Evolutionary conservation across 2,329 filamentous ascomycete species (phyloP).

Genomic region (Sporothrix sp.): DNA sequence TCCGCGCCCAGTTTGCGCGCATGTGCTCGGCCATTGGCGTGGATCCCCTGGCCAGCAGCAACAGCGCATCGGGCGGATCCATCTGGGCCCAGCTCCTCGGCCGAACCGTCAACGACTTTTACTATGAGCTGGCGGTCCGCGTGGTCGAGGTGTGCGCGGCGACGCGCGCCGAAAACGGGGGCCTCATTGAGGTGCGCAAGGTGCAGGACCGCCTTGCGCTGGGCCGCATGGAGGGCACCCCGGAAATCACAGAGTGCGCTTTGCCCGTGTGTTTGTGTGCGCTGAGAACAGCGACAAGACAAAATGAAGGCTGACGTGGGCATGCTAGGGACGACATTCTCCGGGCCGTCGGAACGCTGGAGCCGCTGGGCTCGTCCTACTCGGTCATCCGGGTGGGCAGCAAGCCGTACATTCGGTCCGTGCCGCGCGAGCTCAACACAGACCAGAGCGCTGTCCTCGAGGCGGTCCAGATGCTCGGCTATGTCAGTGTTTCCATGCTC

Average conservation of each 20-base stretch:
- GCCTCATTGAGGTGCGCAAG: slow-evolving; percentile 76
- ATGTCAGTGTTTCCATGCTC: slow-evolving; percentile 82
- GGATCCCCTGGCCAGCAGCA: slow-evolving; percentile 73
- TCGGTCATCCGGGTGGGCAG: slow-evolving; percentile 74
- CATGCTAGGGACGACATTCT: slow-evolving; percentile 76
- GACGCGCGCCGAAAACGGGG: slow-evolving; percentile 84
- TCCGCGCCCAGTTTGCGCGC: slow-evolving; percentile 92
- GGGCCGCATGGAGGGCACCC: slow-evolving; percentile 63
- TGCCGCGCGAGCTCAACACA: slow-evolving; percentile 89
- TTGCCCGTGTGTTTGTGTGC: not conserved
- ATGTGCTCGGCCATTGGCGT: slow-evolving; percentile 98
- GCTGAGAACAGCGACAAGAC: too few relatives aligned
- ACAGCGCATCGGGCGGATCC: slow-evolving; percentile 46
- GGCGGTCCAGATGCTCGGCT: slow-evolving; percentile 80
- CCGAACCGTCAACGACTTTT: slow-evolving; percentile 91
- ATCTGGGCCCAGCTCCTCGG: slow-evolving; percentile 92
- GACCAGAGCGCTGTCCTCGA: slow-evolving; percentile 91
- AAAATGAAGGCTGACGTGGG: too few relatives aligned
- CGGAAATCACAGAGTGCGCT: slow-evolving; percentile 67
- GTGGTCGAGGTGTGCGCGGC: slow-evolving; percentile 87
- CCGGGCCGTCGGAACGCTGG: slow-evolving; percentile 75
- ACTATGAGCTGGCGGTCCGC: slow-evolving; percentile 92
- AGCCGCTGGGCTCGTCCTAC: slow-evolving; percentile 81
- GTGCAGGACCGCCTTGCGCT: slow-evolving; percentile 65
- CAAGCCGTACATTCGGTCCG: slow-evolving; percentile 78